Conservation (phyloP, 2,329 filamentous ascomycete genomes). For the Nigrospora sphaerica region DNA sequence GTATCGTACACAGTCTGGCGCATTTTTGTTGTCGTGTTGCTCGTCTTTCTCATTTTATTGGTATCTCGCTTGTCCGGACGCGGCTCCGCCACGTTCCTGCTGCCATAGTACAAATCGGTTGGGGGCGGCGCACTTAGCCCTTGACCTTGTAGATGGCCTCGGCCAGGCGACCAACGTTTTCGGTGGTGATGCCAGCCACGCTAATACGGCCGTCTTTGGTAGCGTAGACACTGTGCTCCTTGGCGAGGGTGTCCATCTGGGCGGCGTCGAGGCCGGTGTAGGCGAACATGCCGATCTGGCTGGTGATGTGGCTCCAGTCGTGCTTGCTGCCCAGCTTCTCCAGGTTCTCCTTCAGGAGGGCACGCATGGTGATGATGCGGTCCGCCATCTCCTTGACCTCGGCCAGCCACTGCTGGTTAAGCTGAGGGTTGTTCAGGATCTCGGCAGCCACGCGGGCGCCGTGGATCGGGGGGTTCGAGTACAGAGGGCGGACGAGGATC, state of each 20-base stretch:
- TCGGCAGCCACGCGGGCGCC: conserved; percentile 88
- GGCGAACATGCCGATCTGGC: conserved; percentile 98
- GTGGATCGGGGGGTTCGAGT: conserved; percentile 97
- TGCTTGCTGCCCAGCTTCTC: conserved; percentile 92
- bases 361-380: conserved; percentile 97
- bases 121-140: conserved; percentile 35
- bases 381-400: conserved; percentile 99
- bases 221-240: conserved; percentile 96
- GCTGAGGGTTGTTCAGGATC: conserved; percentile 77
- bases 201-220: conserved; percentile 89
- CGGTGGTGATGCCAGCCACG: conserved; percentile 74
- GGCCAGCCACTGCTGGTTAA: conserved; percentile 90
- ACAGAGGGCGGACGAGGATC: conserved; percentile 92
- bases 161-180: conserved; percentile 72
- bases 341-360: conserved; percentile 87
- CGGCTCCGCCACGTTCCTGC: too few species aligned
- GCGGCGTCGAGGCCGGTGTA: conserved; percentile 89
- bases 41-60: background rate
- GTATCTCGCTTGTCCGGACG: background rate
- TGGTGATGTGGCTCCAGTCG: conserved; percentile 98
- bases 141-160: conserved; percentile 82
- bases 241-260: conserved; percentile 86
- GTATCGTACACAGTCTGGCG: background rate
- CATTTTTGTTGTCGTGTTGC: background rate
- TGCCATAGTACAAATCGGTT: too few species aligned